Conservation (phyloP, 2,329 filamentous ascomycete species). For the Zymoseptoria brevis region DNA sequence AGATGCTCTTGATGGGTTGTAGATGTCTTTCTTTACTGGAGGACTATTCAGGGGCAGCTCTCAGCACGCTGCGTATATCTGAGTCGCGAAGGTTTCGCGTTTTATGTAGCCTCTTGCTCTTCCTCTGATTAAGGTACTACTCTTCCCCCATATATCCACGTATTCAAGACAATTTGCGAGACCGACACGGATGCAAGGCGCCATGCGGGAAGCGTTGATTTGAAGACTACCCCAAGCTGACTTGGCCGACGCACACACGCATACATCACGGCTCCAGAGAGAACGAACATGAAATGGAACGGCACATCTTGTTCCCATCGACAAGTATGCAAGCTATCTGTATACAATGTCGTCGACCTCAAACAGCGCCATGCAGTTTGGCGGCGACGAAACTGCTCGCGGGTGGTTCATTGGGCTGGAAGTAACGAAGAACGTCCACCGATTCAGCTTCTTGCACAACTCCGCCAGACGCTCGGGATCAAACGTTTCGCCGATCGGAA, state of each 20-base stretch:
- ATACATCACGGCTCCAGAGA: neutral
- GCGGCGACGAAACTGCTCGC: conserved; percentile 12
- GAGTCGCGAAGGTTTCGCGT: neutral
- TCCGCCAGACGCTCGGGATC: conserved; percentile 26
- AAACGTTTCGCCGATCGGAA: conserved; percentile 30
- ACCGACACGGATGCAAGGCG: too few relatives aligned
- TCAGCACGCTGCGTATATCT: neutral
- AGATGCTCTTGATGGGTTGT: neutral
- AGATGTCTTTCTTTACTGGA: neutral
- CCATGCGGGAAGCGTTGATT: too few relatives aligned
- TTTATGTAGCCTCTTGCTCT: neutral
- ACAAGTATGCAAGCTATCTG: neutral
- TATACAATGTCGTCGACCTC: neutral
- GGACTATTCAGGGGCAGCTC: neutral
- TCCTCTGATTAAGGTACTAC: neutral
- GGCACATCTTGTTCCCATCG: neutral
- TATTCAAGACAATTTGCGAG: too few relatives aligned
- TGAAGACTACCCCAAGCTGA: too few relatives aligned
- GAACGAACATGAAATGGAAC: neutral
- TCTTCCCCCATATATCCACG: neutral
- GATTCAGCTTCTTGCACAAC: conserved; percentile 23
- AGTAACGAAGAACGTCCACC: conserved; percentile 26
- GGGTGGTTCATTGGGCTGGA: conserved; percentile 10
- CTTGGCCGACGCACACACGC: neutral
- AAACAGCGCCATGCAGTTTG: conserved; percentile 18